A percentile compares a stretch with the other conserved stretches of the same genome.
phyloP scores from a whole-genome alignment of 805 yeast species.

The Candida quercuum region DNA sequence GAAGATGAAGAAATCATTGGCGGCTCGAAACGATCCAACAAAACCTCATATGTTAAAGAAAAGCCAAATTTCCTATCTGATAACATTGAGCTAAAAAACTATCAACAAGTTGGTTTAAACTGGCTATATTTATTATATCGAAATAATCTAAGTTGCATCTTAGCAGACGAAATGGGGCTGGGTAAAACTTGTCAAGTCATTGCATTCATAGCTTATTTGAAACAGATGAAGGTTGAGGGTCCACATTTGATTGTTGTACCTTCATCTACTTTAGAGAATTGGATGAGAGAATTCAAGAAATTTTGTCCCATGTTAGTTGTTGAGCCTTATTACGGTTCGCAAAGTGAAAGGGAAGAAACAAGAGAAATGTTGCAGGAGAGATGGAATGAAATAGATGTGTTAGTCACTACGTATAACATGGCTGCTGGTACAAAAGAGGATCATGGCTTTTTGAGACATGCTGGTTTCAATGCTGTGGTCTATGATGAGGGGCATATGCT shows the following conservation, averaged over 20 bases:
- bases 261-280: slow-evolving; percentile 91
- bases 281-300: slow-evolving; percentile 91
- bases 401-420: slow-evolving; percentile 89
- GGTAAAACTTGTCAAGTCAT: slow-evolving; percentile 98
- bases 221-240: slow-evolving; percentile 58
- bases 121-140: slow-evolving; percentile 84
- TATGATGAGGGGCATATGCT: slow-evolving; percentile 98
- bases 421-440: slow-evolving; percentile 87
- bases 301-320: slow-evolving; percentile 80
- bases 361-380: slow-evolving; percentile 58
- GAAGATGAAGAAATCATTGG: slow-evolving; percentile 28
- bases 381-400: slow-evolving; percentile 65
- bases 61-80: slow-evolving; percentile 67
- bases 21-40: slow-evolving; percentile 18
- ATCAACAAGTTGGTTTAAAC: slow-evolving; percentile 95
- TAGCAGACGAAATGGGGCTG: slow-evolving; percentile 98
- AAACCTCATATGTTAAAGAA: slow-evolving; percentile 47
- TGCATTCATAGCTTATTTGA: slow-evolving; percentile 81
- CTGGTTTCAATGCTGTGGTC: slow-evolving; percentile 79
- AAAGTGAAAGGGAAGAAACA: slow-evolving; percentile 77
- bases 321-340: slow-evolving; percentile 92
- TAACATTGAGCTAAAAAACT: slow-evolving; percentile 68
- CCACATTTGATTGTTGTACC: slow-evolving; percentile 96
- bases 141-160: slow-evolving; percentile 78
- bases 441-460: slow-evolving; percentile 66